A percentile compares a stretch with the other conserved stretches of the same genome.
Conservation (phyloP, 2,329 filamentous ascomycete genomes). For the Botrytis paeoniae region DNA sequence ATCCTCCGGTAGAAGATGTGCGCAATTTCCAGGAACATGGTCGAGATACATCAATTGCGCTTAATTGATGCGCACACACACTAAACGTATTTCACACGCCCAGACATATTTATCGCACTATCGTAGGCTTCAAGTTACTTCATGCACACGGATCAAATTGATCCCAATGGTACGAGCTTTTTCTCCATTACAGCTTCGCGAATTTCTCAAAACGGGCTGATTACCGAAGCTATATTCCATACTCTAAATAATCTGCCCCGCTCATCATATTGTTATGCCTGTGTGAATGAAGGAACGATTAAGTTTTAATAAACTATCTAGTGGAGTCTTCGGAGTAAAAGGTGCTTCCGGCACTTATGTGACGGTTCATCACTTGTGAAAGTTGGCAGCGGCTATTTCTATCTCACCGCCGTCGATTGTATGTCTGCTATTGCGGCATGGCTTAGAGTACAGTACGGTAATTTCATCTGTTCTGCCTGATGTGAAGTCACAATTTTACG, state of each 20-base stretch:
- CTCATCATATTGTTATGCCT: neutral
- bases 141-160: neutral
- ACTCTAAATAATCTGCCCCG: neutral
- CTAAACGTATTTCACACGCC: neutral
- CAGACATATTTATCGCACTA: neutral
- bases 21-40: neutral
- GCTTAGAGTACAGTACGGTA: neutral
- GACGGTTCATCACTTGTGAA: neutral
- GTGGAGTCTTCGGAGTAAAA: neutral
- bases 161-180: neutral
- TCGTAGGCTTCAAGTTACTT: neutral
- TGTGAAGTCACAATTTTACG: neutral
- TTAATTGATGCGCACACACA: neutral
- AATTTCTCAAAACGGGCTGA: neutral
- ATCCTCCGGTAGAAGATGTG: neutral
- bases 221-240: neutral
- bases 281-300: neutral
- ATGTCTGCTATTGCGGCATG: neutral
- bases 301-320: neutral
- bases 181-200: neutral
- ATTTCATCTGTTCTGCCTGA: neutral
- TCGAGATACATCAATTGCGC: neutral
- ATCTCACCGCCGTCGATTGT: neutral
- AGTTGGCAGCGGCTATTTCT: neutral
- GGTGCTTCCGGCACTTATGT: neutral